Conservation (phyloP, 2,329 filamentous ascomycete species). For the Sphaerostilbella broomeana region DNA sequence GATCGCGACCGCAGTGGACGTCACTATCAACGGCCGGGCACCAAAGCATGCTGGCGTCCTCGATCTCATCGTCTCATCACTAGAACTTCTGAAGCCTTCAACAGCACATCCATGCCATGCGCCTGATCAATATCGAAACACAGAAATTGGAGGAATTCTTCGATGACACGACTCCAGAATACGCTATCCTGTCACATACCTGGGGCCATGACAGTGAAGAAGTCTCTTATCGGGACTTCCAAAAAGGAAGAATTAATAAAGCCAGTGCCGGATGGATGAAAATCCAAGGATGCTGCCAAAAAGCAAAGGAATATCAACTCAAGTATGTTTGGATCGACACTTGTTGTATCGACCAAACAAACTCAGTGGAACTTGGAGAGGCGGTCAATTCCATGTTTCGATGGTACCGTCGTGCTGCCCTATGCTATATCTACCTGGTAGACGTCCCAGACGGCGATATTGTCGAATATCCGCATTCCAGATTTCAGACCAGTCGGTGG, state of each 20-base stretch:
- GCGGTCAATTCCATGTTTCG: slow-evolving; percentile 18
- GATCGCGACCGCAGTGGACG: no score
- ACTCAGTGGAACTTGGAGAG: slow-evolving; percentile 14
- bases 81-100: no score
- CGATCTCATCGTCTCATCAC: no score
- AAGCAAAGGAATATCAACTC: slow-evolving; percentile 16
- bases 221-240: not conserved
- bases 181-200: slow-evolving; percentile 28
- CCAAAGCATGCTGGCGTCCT: no score
- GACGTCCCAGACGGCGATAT: slow-evolving; percentile 7
- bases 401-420: slow-evolving; percentile 11
- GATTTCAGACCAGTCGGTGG: slow-evolving; percentile 17
- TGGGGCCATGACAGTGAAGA: slow-evolving; percentile 18
- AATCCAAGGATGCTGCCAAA: slow-evolving; percentile 2
- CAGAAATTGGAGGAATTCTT: slow-evolving; percentile 16
- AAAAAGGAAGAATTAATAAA: not conserved
- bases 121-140: slow-evolving; percentile 18
- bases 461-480: not conserved
- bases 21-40: no score
- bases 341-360: slow-evolving; percentile 17
- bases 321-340: slow-evolving; percentile 17
- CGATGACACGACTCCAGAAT: slow-evolving; percentile 16
- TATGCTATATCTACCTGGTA: slow-evolving; percentile 16
- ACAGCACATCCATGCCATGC: slow-evolving; percentile 16
- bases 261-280: not conserved